A percentile compares a stretch with the other conserved stretches of the same genome.
phyloP scores from a whole-genome alignment of 2,329 filamentous ascomycete genomes.

The Sporothrix humicola region DNA sequence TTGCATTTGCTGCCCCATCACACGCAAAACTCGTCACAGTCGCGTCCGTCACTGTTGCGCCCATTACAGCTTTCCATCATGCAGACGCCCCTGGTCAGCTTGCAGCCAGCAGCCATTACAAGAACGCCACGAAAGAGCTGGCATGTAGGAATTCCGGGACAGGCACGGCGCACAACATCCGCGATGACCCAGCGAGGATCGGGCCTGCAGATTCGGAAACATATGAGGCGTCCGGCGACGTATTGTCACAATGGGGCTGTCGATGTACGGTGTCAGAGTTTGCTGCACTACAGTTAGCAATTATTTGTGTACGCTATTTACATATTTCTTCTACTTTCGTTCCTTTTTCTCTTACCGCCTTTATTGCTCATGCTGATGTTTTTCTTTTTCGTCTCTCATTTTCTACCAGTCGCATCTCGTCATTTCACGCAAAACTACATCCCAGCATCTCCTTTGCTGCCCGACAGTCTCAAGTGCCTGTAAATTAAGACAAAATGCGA shows the following conservation, averaged over 20 bases:
- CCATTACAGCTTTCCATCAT: background rate
- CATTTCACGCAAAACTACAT: background rate
- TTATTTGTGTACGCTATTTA: background rate
- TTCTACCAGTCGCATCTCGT: background rate
- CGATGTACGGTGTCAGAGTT: background rate
- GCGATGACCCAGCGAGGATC: background rate
- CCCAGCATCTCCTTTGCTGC: background rate
- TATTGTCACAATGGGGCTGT: background rate
- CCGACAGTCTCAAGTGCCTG: background rate
- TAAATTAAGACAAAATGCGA: background rate
- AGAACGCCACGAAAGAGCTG: background rate
- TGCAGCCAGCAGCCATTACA: background rate
- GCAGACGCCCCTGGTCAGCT: background rate
- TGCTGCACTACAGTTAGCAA: background rate
- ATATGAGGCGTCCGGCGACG: background rate
- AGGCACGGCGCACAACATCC: conserved; percentile 5
- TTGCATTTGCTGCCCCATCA: background rate
- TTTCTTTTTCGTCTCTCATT: background rate
- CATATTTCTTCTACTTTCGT: background rate
- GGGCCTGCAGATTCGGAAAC: background rate
- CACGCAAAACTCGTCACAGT: background rate
- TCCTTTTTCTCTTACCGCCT: background rate
- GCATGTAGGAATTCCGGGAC: background rate
- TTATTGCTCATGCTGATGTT: background rate
- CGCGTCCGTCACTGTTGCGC: background rate